Evolutionary conservation across 1,284 basidiomycete genomes (phyloP).

Genomic region (Cryptococcus maquisensis): DNA sequence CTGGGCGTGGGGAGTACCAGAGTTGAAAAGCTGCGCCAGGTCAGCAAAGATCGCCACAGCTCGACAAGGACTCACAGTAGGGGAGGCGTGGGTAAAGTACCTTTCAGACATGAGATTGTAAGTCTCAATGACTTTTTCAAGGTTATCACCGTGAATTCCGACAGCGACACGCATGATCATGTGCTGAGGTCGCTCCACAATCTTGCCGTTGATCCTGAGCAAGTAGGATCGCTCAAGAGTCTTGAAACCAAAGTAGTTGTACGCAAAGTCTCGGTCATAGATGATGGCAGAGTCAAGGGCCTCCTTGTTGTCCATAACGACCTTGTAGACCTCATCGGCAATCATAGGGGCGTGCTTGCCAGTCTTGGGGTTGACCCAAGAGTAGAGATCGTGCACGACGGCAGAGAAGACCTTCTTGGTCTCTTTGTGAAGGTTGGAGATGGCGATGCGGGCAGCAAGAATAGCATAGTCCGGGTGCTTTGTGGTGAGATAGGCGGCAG

Average conservation of each 20-base stretch:
- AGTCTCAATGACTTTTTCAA: conserved; percentile 86
- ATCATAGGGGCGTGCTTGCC: conserved; percentile 85
- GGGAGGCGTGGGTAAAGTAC: conserved; percentile 97
- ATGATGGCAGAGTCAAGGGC: conserved; percentile 90
- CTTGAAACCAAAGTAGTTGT: conserved; percentile 98
- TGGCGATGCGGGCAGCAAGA: conserved; percentile 95
- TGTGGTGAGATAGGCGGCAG: conserved; percentile 94
- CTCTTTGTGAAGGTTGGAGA: conserved; percentile 98
- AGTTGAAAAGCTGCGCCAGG: conserved; percentile 72
- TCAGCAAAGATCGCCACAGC: background rate
- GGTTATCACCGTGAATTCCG: conserved; percentile 88
- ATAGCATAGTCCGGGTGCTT: conserved; percentile 97
- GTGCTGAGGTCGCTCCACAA: conserved; percentile 96
- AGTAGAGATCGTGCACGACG: conserved; percentile 85
- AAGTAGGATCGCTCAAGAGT: conserved; percentile 98
- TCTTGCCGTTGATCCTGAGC: conserved; percentile 86
- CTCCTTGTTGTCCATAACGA: conserved; percentile 78
- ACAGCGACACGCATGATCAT: conserved; percentile 99
- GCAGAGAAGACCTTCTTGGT: conserved; percentile 95
- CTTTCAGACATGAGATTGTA: conserved; percentile 94
- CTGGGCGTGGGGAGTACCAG: conserved; percentile 92
- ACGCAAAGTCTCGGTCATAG: conserved; percentile 96
- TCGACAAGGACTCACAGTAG: conserved; percentile 55
- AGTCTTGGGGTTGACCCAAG: conserved; percentile 97
- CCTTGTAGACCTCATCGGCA: conserved; percentile 77